Evolutionary conservation across 768 basidiomycete species (phyloP).

Genomic region (Boletus vinaceobasis): DNA sequence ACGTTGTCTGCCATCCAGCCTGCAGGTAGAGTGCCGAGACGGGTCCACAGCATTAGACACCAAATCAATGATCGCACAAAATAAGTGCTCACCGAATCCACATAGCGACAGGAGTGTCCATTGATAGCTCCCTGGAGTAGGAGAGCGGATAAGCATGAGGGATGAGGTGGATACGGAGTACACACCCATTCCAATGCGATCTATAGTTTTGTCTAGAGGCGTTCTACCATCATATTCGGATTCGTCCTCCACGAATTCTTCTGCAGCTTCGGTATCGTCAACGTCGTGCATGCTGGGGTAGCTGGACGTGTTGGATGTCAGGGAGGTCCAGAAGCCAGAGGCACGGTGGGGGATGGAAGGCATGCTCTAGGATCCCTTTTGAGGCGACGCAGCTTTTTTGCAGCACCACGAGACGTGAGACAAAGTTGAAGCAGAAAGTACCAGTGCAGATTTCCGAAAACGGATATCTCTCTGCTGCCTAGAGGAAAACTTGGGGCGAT

Average conservation of each 20-base stretch:
- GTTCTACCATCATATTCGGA: conserved; percentile 44
- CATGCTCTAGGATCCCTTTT: conserved; percentile 24
- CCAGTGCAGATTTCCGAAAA: neutral
- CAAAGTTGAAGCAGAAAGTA: neutral
- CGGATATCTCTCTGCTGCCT: neutral
- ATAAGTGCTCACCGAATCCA: conserved; percentile 68
- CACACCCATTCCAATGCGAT: conserved; percentile 84
- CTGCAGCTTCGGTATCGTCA: conserved; percentile 29
- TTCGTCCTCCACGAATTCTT: conserved; percentile 21
- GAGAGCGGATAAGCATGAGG: neutral
- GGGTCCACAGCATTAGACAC: neutral
- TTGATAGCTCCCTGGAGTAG: conserved; percentile 62
- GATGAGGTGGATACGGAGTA: neutral
- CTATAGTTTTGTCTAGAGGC: conserved; percentile 81
- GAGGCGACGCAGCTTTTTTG: neutral
- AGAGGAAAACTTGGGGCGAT: neutral
- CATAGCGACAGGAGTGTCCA: conserved; percentile 81
- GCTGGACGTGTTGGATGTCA: conserved; percentile 25
- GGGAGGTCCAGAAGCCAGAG: conserved; percentile 47
- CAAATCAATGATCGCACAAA: neutral
- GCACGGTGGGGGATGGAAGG: conserved; percentile 44
- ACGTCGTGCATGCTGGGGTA: conserved; percentile 41
- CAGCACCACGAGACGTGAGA: conserved; percentile 8
- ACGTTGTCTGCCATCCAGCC: conserved; percentile 97
- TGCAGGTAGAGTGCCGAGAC: conserved; percentile 23